These are phyloP conservation scores for Penicillium corylophilum DNA, from an alignment of 2,329 filamentous ascomycete species.

Conservation along the genomic window DNA sequence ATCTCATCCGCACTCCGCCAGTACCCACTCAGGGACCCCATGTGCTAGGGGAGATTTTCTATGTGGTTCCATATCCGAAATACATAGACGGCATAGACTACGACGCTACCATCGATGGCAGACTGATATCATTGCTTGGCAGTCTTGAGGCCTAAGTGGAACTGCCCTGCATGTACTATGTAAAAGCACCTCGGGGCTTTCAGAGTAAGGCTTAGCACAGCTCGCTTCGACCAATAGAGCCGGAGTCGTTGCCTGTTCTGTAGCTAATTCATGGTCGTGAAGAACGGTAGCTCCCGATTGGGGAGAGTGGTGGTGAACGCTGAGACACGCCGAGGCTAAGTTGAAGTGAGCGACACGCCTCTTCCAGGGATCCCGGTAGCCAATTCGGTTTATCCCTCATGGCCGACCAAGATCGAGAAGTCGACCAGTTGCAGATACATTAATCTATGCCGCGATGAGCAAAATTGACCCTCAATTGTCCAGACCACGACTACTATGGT, in stretches of 20 bases:
- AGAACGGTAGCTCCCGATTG: neutral
- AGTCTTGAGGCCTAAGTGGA: neutral
- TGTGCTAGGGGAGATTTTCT: neutral
- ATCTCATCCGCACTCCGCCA: neutral
- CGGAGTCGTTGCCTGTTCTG: neutral
- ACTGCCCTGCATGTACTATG: neutral
- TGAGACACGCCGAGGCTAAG: neutral
- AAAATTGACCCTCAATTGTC: neutral
- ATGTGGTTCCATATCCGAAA: neutral
- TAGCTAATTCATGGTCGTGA: neutral
- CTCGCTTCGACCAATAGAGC: constrained; percentile 5
- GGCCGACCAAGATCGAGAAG: neutral
- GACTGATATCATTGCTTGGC: constrained; percentile 11
- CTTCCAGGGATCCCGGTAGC: neutral
- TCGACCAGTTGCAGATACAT: neutral
- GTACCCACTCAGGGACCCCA: neutral
- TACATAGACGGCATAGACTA: neutral
- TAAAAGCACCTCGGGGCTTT: neutral
- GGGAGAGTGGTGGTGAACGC: neutral
- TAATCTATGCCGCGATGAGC: neutral
- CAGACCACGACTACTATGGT: too few species aligned
- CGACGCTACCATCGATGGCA: constrained; percentile 1
- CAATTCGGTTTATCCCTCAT: neutral
- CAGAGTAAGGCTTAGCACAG: constrained; percentile 7
- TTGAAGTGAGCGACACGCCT: neutral